Base-by-base conservation (phyloP, 805 yeast genomes). In the Wickerhamiella kazuoi region DNA sequence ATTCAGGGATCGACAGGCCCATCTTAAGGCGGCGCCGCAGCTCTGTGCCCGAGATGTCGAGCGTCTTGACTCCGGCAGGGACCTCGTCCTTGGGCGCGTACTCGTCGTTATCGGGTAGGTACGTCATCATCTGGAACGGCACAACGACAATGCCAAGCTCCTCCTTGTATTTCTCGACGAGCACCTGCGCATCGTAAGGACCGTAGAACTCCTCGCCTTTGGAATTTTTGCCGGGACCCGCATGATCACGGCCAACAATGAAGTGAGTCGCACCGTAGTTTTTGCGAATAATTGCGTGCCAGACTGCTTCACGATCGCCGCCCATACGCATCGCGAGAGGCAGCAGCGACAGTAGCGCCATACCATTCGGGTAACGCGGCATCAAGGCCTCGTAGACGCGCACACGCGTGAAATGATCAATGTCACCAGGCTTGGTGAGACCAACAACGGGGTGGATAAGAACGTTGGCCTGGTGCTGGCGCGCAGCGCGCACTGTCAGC, bases 291-390 rank as follows among this genome's bases (percentile, higher is more conserved):
- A 87, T 78, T 15, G 96, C 94, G 58, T 86, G 97, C 96, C 96
- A 87, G 34, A 86, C 80, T 18, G 97, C 97, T 64, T 86, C 97
- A 59, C 94, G 75, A 60, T 87, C 96, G 60, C 97, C 97, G 41
- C 90, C 96, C 97, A 86, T 86, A 69, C 97, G 77, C 97, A 86
- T 86, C 30, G 97, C 97, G 54, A 86, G 68, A 11, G 97, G 97
- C 51, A 86, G 68, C 47, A 86, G 65, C 7, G 95, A 77, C 45
- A 86, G 66, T 47, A 80, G 74, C 14, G 96, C 96, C 72, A 86
- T 78, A 40, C 95, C 95, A 47, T 76, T 79, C 38, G 96, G 97
- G 62, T 81, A 86, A 54, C 87, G 79, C 63, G 86, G 81, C 61
- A 87, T 72, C 50, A 86, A 75, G 50, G 87, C 93, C 62, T 81